These are phyloP conservation scores for Mallotus japonicus DNA, from an alignment of 441 rosid genomes.

Conservation along the genomic window DNA sequence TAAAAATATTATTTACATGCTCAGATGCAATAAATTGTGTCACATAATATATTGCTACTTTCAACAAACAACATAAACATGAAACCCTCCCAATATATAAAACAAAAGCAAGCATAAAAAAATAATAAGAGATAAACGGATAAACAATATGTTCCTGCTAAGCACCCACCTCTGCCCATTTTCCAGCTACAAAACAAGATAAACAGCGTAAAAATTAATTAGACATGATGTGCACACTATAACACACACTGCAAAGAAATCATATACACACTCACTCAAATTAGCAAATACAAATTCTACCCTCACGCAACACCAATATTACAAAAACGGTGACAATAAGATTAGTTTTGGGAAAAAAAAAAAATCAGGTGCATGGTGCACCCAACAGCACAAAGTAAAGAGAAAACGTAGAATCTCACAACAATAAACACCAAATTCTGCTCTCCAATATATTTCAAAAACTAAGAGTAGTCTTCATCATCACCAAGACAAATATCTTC, in stretches of 20 bases:
- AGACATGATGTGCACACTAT: neutral
- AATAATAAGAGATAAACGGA: neutral
- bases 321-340: no score
- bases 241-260: neutral
- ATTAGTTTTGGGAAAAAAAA: no score
- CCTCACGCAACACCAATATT: neutral
- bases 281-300: neutral
- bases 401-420: neutral
- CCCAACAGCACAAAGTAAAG: neutral
- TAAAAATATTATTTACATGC: neutral
- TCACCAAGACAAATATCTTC: no score
- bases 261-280: neutral
- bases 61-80: conserved; percentile 3
- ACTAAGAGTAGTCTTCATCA: no score
- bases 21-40: neutral
- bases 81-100: neutral
- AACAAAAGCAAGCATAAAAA: neutral
- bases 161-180: neutral
- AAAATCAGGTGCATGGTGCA: neutral
- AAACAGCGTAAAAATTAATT: neutral
- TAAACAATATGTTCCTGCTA: neutral
- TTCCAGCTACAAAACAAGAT: neutral
- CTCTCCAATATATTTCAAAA: no score
- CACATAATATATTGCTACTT: neutral
- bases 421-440: neutral